These are phyloP conservation scores for Neurospora pannonica DNA, from an alignment of 495 filamentous ascomycete genomes.

Conservation along the genomic window DNA sequence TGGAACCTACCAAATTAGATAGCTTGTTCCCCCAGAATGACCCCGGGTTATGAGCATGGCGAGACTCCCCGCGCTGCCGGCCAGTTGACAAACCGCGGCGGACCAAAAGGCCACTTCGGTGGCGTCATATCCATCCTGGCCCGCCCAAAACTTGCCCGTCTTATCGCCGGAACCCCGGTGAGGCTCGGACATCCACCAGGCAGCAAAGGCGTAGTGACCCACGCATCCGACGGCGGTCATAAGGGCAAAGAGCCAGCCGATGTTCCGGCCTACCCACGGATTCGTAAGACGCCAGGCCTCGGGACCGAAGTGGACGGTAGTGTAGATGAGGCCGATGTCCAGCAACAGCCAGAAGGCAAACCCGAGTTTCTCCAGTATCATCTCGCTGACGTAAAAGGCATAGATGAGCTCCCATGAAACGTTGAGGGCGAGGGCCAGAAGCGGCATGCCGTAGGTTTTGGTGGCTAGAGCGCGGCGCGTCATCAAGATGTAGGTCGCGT, in stretches of 20 bases:
- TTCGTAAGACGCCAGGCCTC: slow-evolving; percentile 24
- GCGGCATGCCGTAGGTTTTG: slow-evolving; percentile 38
- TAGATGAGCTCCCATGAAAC: slow-evolving; percentile 37
- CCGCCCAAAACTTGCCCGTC: slow-evolving; percentile 27
- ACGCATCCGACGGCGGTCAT: slow-evolving; percentile 17
- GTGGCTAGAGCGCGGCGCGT: slow-evolving; percentile 25
- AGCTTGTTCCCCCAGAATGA: slow-evolving; percentile 33
- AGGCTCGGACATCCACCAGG: slow-evolving; percentile 29
- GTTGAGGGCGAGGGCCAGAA: slow-evolving; percentile 33
- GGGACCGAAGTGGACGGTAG: slow-evolving; percentile 24
- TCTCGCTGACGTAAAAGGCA: slow-evolving; percentile 30
- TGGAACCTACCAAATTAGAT: slow-evolving; percentile 35
- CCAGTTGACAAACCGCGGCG: slow-evolving; percentile 19
- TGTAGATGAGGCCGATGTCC: slow-evolving; percentile 33
- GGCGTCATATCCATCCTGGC: slow-evolving; percentile 27
- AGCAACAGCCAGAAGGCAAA: slow-evolving; percentile 34
- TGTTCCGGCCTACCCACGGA: slow-evolving; percentile 25
- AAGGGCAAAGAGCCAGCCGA: slow-evolving; percentile 21
- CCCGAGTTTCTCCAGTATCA: slow-evolving; percentile 25
- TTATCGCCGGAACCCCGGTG: slow-evolving; percentile 16
- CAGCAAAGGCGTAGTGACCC: slow-evolving; percentile 23
- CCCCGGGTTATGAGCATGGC: slow-evolving; percentile 25
- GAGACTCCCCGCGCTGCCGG: slow-evolving; percentile 21
- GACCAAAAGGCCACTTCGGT: slow-evolving; percentile 38
- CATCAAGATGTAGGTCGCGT: slow-evolving; percentile 33